Evolutionary conservation across 352 stramenopile genomes (phyloP), one percentile per base, ranked within the genome.

Genomic region (Globisporangium canariense): DNA sequence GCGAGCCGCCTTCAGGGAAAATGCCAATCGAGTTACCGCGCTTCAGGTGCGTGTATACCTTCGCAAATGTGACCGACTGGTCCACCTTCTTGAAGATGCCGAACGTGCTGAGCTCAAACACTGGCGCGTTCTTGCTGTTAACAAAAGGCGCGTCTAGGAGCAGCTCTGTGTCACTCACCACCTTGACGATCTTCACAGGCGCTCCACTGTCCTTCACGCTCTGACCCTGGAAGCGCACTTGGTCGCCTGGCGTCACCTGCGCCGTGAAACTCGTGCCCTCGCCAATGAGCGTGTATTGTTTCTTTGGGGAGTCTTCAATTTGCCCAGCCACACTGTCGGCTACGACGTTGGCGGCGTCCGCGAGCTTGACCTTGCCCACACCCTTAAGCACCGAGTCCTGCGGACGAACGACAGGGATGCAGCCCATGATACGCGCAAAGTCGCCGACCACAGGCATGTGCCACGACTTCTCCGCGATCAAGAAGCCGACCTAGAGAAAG

Each of bases 391-490:
- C 89, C 16, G 81, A 88, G 66, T 98, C 97, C 74, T 99, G 97
- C 11, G 97, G 91, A 45, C 97, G 93, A 65, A 98, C 96, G 16
- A 99, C 97, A 0, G 97, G 97, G 47, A 99, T 98, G 65, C 90
- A 97, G 67, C 96, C 93, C 83, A 99, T 93, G 62, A 96, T 93
- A 67, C 88, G 93, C 5, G 93, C 91, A 64, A 99, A 88, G 71
- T 98, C 87, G 28, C 97, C 97, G 68, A 99, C 90, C 6, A 99
- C 89, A 0, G 88, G 84, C 52, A 92, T 72, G 52, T 98, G 88
- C 87, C 89, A 99, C 66, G 85, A 98, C 70, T 98, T 98, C 66
- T 99, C 96, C 7, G 97, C 97, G 59, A 99, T 98, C 40, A 99
- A 79, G 66, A 99, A 98, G n/a, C 91, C 96, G 43, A 98, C 74